A percentile compares a stretch with the other conserved stretches of the same genome.
These are phyloP conservation scores for Sphagnum contortum DNA, from an alignment of 225 moss, liverwort and hornwort genomes.

Conservation along the genomic window DNA sequence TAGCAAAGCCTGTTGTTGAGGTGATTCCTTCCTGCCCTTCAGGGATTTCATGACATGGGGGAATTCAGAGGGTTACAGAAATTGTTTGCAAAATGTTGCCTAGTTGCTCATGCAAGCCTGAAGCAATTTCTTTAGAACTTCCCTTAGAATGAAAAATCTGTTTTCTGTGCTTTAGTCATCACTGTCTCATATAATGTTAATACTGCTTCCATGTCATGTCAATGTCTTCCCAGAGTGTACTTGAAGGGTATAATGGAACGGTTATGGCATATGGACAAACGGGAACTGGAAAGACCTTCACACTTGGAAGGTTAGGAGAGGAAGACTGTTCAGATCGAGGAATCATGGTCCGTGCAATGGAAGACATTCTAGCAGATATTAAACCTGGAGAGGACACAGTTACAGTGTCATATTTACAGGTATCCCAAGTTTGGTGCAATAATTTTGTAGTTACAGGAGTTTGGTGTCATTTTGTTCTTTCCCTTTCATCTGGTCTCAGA, in stretches of 20 bases:
- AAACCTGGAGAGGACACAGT: slow-evolving; percentile 77
- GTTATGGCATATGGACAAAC: slow-evolving; percentile 99
- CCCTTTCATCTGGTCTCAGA: no score
- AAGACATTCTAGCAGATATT: slow-evolving; percentile 85
- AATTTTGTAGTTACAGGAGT: slow-evolving; percentile 1
- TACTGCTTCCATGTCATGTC: background rate
- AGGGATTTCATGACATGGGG: no score
- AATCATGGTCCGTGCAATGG: slow-evolving; percentile 98
- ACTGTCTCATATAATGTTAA: no score
- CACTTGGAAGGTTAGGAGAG: slow-evolving; percentile 82
- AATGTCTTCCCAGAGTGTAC: slow-evolving; percentile 60
- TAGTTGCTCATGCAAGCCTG: background rate
- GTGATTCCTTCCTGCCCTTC: slow-evolving; percentile 11
- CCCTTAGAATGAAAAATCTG: no score
- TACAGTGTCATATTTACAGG: slow-evolving; percentile 96
- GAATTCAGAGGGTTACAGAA: no score
- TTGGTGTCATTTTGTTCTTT: background rate
- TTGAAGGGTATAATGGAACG: slow-evolving; percentile 96
- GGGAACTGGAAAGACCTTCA: slow-evolving; percentile 95
- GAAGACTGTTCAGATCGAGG: slow-evolving; percentile 93
- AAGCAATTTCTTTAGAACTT: no score
- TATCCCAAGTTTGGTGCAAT: slow-evolving; percentile 8
- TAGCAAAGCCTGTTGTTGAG: slow-evolving; percentile 98
- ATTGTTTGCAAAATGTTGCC: background rate
- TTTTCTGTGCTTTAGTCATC: no score